Conservation (phyloP, 2,329 filamentous ascomycete species). For the Metarhizium album region DNA sequence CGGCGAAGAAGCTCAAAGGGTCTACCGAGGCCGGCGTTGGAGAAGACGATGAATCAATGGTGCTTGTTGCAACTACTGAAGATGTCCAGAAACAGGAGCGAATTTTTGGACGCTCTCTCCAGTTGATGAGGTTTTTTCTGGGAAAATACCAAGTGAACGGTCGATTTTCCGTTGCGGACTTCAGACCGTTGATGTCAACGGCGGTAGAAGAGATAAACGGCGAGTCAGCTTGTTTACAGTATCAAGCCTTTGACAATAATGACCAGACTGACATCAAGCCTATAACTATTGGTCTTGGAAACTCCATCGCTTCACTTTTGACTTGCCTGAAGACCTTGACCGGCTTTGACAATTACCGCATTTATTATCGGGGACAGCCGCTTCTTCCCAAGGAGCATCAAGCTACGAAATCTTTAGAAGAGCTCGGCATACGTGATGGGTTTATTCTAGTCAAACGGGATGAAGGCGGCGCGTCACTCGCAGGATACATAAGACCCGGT, state of each 20-base stretch:
- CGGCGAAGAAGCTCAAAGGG: slow-evolving; percentile 43
- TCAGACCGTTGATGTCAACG: slow-evolving; percentile 41
- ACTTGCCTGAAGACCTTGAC: slow-evolving; percentile 57
- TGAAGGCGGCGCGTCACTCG: slow-evolving; percentile 31
- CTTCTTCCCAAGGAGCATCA: slow-evolving; percentile 50
- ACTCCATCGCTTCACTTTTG: slow-evolving; percentile 60
- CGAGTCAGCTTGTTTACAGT: slow-evolving; percentile 55
- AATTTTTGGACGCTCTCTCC: slow-evolving; percentile 57
- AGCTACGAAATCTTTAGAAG: slow-evolving; percentile 51
- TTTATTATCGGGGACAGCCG: slow-evolving; percentile 60
- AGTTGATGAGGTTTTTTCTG: slow-evolving; percentile 57
- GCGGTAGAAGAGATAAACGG: slow-evolving; percentile 46
- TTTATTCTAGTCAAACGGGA: slow-evolving; percentile 56
- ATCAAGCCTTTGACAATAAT: slow-evolving; percentile 60
- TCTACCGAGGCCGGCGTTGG: slow-evolving; percentile 31
- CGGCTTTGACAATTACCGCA: slow-evolving; percentile 63
- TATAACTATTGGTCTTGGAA: slow-evolving; percentile 56
- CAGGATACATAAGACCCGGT: slow-evolving; percentile 35
- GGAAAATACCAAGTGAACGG: slow-evolving; percentile 51
- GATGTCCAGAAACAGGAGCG: slow-evolving; percentile 41
- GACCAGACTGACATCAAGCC: slow-evolving; percentile 48
- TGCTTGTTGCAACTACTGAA: slow-evolving; percentile 34
- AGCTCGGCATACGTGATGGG: slow-evolving; percentile 55
- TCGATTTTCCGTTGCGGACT: slow-evolving; percentile 47
- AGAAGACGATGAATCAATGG: slow-evolving; percentile 42